These are phyloP conservation scores for Russula sp. DNA, from an alignment of 768 basidiomycete species.

Conservation along the genomic window DNA sequence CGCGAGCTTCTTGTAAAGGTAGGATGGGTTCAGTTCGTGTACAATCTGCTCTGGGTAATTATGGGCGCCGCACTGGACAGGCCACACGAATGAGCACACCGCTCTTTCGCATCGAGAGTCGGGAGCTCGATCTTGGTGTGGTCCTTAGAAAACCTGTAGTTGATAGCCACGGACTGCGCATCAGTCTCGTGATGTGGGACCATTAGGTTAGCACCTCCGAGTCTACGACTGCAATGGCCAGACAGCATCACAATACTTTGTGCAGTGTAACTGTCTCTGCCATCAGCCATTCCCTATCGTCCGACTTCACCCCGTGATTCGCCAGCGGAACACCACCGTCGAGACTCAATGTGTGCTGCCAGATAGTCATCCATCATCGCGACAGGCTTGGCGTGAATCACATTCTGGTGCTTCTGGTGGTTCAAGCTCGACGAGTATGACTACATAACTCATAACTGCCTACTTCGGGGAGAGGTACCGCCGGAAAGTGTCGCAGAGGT, in stretches of 20 bases:
- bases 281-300: constrained; percentile 88
- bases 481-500: constrained; percentile 91
- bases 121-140: constrained; percentile 79
- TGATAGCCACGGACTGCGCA: constrained; percentile 82
- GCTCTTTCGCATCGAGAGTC: constrained; percentile 75
- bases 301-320: constrained; percentile 57
- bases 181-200: not conserved
- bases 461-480: constrained; percentile 92
- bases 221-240: constrained; percentile 74
- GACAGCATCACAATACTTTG: constrained; percentile 90
- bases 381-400: constrained; percentile 95
- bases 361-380: constrained; percentile 98
- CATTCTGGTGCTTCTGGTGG: constrained; percentile 98
- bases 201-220: constrained; percentile 38
- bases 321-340: constrained; percentile 65
- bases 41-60: constrained; percentile 45
- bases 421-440: constrained; percentile 99
- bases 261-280: constrained; percentile 95
- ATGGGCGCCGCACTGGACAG: not conserved
- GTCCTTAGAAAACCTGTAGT: constrained; percentile 83
- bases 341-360: constrained; percentile 77
- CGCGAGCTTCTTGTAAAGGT: constrained; percentile 69
- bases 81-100: constrained; percentile 43
- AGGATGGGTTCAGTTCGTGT: constrained; percentile 61
- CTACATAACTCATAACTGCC: constrained; percentile 39